Evolutionary conservation across 345 rosid genomes (phyloP).

Genomic region (Sisymbrium altissimum): DNA sequence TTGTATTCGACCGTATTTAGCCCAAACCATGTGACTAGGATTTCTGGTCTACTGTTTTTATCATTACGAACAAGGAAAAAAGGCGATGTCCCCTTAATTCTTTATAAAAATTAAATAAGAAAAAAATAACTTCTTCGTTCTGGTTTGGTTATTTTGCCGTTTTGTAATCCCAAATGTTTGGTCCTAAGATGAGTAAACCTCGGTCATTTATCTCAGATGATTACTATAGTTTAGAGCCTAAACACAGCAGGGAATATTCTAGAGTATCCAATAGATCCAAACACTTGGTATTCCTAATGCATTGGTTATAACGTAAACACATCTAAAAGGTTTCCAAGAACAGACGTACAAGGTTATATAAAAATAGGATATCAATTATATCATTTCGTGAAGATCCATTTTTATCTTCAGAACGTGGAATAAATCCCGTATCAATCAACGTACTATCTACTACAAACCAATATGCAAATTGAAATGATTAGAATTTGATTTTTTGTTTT

Average conservation of each 20-base stretch:
- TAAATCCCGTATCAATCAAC: background rate
- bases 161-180: background rate
- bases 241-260: background rate
- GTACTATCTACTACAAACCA: background rate
- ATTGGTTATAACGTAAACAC: background rate
- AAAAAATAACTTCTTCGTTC: background rate
- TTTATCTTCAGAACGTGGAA: background rate
- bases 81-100: background rate
- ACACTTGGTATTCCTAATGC: background rate
- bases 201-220: background rate
- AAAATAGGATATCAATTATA: background rate
- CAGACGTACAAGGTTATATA: background rate
- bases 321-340: background rate
- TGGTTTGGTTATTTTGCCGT: background rate
- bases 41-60: slow-evolving; percentile 10
- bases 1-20: slow-evolving; percentile 23
- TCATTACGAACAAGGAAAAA: background rate
- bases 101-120: background rate
- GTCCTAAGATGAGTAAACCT: background rate
- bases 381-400: background rate
- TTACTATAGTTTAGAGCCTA: background rate
- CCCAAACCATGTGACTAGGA: slow-evolving; percentile 24
- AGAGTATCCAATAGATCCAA: background rate
- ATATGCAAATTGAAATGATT: background rate
- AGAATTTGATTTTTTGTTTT: background rate